Evolutionary conservation across 2,329 filamentous ascomycete genomes (phyloP).

Genomic region (Arthroderma sp.): DNA sequence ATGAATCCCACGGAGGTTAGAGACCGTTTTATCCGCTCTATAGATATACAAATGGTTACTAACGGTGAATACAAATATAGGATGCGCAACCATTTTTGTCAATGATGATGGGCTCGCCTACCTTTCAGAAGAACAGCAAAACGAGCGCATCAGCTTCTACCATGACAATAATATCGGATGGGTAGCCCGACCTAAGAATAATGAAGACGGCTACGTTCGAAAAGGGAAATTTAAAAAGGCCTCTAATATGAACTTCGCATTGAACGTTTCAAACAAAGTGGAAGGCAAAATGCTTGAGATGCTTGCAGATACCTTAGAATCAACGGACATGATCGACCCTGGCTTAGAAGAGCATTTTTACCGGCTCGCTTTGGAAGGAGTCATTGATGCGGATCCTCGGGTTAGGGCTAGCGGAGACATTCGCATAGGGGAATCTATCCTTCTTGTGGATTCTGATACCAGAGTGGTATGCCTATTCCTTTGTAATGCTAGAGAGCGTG

Average conservation of each 20-base stretch:
- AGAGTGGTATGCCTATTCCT: slow-evolving; percentile 33
- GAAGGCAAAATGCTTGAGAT: slow-evolving; percentile 42
- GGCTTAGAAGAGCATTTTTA: slow-evolving; percentile 33
- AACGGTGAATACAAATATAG: slow-evolving; percentile 2
- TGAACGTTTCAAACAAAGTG: slow-evolving; percentile 48
- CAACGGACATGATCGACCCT: slow-evolving; percentile 17
- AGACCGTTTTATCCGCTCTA: neutral
- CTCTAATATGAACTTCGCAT: slow-evolving; percentile 62
- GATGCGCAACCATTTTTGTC: slow-evolving; percentile 25
- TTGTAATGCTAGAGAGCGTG: neutral
- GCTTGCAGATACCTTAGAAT: slow-evolving; percentile 6
- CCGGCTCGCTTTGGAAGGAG: slow-evolving; percentile 24
- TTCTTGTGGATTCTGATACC: slow-evolving; percentile 58
- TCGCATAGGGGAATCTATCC: slow-evolving; percentile 65
- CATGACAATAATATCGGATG: slow-evolving; percentile 39
- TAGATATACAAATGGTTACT: neutral
- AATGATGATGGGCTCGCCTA: slow-evolving; percentile 29
- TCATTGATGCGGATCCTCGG: slow-evolving; percentile 40
- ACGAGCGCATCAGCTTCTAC: slow-evolving; percentile 35
- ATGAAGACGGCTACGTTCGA: slow-evolving; percentile 36
- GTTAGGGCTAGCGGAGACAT: slow-evolving; percentile 68
- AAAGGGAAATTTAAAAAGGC: slow-evolving; percentile 60
- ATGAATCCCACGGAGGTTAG: slow-evolving; percentile 36
- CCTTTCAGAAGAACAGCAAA: slow-evolving; percentile 29
- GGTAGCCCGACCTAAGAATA: slow-evolving; percentile 37